phyloP scores from a whole-genome alignment of 805 yeast genomes.

The Barnettozyma sucrosica region DNA sequence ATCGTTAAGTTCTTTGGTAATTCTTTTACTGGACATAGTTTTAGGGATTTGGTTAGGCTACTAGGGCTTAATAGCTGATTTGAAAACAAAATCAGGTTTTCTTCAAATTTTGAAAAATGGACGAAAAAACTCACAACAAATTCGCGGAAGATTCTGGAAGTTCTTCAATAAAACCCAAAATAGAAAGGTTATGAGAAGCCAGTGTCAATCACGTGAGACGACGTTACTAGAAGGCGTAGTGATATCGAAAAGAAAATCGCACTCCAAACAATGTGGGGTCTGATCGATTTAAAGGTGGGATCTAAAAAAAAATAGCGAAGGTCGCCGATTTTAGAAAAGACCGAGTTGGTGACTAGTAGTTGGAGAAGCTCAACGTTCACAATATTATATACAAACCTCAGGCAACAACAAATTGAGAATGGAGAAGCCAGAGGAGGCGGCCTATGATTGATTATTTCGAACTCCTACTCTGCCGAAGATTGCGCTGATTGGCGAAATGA shows the following conservation, averaged over 20 bases:
- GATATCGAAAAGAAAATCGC: too few species aligned
- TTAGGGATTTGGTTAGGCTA: neutral
- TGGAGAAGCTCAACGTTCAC: too few species aligned
- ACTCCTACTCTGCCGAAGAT: neutral
- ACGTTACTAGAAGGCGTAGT: too few species aligned
- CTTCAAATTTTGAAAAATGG: neutral
- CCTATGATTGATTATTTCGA: too few species aligned
- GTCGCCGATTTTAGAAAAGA: too few species aligned
- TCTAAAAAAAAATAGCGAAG: too few species aligned
- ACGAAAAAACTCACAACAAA: neutral
- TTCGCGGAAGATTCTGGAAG: constrained; percentile 2
- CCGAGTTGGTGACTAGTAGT: too few species aligned
- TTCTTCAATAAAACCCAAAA: neutral
- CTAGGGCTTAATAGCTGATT: neutral
- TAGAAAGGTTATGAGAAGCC: neutral
- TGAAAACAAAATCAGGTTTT: constrained; percentile 1
- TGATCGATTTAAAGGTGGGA: too few species aligned
- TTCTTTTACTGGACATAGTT: constrained; percentile 73
- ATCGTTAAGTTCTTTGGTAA: constrained; percentile 91
- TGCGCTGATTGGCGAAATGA: neutral
- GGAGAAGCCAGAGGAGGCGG: too few species aligned
- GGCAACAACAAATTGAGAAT: too few species aligned
- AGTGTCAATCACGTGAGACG: neutral
- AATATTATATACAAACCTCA: too few species aligned
- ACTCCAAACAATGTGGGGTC: neutral